Base-by-base conservation (phyloP, 106 monocot species). In the Vanilla planifolia region DNA sequence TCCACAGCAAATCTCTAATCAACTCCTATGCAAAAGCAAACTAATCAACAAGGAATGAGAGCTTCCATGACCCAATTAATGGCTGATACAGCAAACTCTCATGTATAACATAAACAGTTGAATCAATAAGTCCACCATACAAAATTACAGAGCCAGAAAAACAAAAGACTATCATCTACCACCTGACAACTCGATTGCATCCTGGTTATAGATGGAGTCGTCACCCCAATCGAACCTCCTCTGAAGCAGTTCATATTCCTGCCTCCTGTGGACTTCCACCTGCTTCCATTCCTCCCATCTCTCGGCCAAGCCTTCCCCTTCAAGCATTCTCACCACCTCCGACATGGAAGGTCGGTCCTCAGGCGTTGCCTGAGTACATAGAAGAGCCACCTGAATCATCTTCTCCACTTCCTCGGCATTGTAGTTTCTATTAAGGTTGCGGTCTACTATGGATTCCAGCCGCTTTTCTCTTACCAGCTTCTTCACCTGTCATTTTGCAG, bases 271-370 rank as follows among this genome's bases (percentile, higher is more conserved):
- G 43, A 90, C 95, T 58, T 96, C 95, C 11, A 86, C 81, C 50
- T 88, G 88, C 43, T 88, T 76, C 88, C 88, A 88, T 70, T 88
- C 88, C 41, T 83, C 83, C 88, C 88, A 88, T 32, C 88, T 53
- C 71, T 83, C 88, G 0, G 82, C 83, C 41, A 88, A 55, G 0
- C 88, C 88, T 56, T 83, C 88, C 6, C 88, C 88, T 68, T 88
- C 88, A 10, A 88, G 75, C 88, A 88, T 88, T 43, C 88, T 48
- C 14, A 88, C 88, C 16, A 88, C 83, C 25, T 88, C 83, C 0
- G 88, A 88, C 88, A 88, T 88, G 6, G 82, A 52, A 0, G 88
- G 88, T 2, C 88, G 68, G 0, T 88, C 83, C 67, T 83, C 88
- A 0, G 88, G 88, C 14, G 79, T 71, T 8, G 77, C 45, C 52